Evolutionary conservation across 2,329 filamentous ascomycete genomes (phyloP).

Genomic region (Nemania abortiva): DNA sequence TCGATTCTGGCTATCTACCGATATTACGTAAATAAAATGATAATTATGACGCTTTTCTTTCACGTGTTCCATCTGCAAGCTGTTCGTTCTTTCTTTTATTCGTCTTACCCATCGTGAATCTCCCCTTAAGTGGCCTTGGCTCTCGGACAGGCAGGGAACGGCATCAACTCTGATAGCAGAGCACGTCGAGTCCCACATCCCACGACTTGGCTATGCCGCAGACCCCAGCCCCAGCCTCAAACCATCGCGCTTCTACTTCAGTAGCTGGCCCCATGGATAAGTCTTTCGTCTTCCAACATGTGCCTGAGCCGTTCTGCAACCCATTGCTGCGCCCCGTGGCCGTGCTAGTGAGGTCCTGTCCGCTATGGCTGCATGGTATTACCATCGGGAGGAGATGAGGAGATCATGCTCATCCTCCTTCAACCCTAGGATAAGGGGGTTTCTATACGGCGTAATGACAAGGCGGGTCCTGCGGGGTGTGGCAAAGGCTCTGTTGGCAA

Average conservation of each 20-base stretch:
- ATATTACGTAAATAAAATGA: neutral
- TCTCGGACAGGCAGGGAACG: neutral
- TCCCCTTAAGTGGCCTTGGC: neutral
- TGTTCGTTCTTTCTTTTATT: neutral
- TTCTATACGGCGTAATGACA: neutral
- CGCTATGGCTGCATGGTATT: slow-evolving; percentile 54
- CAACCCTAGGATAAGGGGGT: neutral
- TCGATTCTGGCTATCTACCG: no score
- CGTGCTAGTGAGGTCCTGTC: slow-evolving; percentile 49
- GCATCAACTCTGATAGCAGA: neutral
- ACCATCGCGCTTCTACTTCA: neutral
- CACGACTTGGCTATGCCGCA: neutral
- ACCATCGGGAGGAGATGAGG: slow-evolving; percentile 47
- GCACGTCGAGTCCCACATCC: neutral
- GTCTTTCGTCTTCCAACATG: slow-evolving; percentile 52
- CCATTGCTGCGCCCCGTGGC: slow-evolving; percentile 50
- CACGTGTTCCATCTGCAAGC: neutral
- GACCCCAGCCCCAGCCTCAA: neutral
- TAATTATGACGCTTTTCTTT: neutral
- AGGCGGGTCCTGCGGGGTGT: neutral
- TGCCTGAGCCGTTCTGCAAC: slow-evolving; percentile 50
- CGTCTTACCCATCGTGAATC: neutral
- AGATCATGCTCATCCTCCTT: neutral
- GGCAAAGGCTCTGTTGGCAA: neutral
- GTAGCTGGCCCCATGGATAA: slow-evolving; percentile 45